phyloP scores from a whole-genome alignment of 768 basidiomycete genomes.

The Suillus brevipes region DNA sequence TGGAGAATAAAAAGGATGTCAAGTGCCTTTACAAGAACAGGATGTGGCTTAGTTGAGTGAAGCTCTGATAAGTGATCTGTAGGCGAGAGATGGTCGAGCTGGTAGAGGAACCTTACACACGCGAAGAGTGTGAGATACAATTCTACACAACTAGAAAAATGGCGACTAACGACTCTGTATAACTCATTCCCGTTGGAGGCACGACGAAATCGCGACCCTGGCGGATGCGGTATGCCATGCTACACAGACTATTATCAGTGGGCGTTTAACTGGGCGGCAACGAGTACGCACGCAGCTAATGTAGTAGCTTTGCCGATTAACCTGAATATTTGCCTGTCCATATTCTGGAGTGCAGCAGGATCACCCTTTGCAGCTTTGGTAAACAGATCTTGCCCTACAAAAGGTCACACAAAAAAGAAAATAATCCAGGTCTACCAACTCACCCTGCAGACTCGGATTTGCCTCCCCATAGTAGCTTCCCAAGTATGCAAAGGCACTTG shows the following conservation, averaged over 20 bases:
- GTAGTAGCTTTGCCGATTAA: conserved; percentile 88
- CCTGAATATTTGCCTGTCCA: conserved; percentile 93
- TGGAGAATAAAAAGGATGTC: conserved; percentile 87
- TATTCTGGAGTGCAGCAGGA: conserved; percentile 63
- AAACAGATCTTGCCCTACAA: conserved; percentile 72
- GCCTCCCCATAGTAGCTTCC: conserved; percentile 88
- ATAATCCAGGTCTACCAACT: conserved; percentile 10
- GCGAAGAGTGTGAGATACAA: neutral
- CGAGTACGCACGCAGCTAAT: conserved; percentile 67
- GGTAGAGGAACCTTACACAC: conserved; percentile 72
- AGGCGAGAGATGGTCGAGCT: conserved; percentile 74
- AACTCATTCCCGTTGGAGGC: conserved; percentile 80
- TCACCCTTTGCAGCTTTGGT: conserved; percentile 70
- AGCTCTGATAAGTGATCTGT: conserved; percentile 38
- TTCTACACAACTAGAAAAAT: neutral
- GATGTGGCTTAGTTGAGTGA: conserved; percentile 66
- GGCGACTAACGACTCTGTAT: conserved; percentile 67
- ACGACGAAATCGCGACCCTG: conserved; percentile 87
- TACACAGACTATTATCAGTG: conserved; percentile 25
- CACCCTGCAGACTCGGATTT: conserved; percentile 84
- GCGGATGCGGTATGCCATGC: conserved; percentile 91
- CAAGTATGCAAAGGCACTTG: conserved; percentile 83
- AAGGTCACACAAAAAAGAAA: neutral
- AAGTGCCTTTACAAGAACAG: conserved; percentile 82
- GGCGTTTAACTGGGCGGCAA: neutral